Evolutionary conservation across 78 protist species (phyloP), one percentile per base, ranked within the genome.

Genomic region (Monosiga brevicollis): DNA sequence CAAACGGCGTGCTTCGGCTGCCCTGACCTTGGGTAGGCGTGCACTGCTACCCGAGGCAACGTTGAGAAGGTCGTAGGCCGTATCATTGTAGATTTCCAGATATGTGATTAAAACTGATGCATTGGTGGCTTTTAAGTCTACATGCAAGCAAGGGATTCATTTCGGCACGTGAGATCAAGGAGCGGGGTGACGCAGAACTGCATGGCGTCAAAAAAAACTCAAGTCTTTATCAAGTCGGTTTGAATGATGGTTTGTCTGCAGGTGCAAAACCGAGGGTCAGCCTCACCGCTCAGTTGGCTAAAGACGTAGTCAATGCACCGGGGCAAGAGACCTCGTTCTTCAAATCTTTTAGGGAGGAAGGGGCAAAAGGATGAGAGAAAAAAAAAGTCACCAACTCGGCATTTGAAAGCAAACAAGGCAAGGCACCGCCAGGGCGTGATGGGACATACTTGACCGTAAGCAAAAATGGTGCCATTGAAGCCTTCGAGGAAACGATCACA

Each of bases 381-480:
- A 6, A 15, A 49, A 6, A 49, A 15, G 62, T 49, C 15, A 49
- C 29, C 62, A 49, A 49, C 29, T 15, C 29, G n/a, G n/a, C n/a
- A n/a, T n/a, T n/a, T n/a, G 15, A 49, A 6, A 49, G 62, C 62
- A 6, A 49, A 49, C 62, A 49, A 49, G 62, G 15, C 62, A 20
- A 15, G 6, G 62, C 29, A 20, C 29, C 62, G 29, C 62, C 62
- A n/a, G n/a, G n/a, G n/a, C n/a, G n/a, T n/a, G n/a, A n/a, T n/a
- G 15, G 15, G 9, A 49, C 34, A 1, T 32, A 23, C 73, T 9
- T 23, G 34, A 22, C 26, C 76, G 1, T 34, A 76, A 32, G 93
- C 93, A 26, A 90, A 89, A 37, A 89, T 78, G 2, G 91, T 89
- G 81, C 89, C 54, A 43, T 89, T 89, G 89, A n/a, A 89, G 29